Evolutionary conservation across 371 early-diverging fungal genomes (phyloP).

Genomic region (Apophysomyces ossiformis): DNA sequence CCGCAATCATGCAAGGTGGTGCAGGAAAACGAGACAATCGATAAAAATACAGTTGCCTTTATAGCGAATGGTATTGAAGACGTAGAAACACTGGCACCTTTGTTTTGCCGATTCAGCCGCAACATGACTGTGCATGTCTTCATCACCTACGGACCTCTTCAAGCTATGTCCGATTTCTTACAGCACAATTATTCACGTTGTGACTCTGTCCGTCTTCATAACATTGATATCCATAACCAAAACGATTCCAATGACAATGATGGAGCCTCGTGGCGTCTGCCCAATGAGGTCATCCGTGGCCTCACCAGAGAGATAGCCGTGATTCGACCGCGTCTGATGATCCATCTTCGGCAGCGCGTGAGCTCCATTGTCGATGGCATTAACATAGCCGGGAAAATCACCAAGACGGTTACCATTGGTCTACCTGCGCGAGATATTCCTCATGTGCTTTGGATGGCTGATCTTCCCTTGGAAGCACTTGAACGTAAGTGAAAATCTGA

Average conservation of each 20-base stretch:
- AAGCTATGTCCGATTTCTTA: background rate
- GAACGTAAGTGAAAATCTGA: slow-evolving; percentile 44
- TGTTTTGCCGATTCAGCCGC: slow-evolving; percentile 35
- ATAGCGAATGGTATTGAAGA: slow-evolving; percentile 25
- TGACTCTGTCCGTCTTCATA: slow-evolving; percentile 23
- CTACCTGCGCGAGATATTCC: slow-evolving; percentile 52
- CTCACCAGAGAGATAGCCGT: slow-evolving; percentile 24
- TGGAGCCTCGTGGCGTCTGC: background rate
- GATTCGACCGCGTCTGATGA: slow-evolving; percentile 29
- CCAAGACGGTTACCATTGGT: slow-evolving; percentile 39
- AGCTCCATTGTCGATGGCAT: slow-evolving; percentile 15
- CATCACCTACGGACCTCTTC: background rate
- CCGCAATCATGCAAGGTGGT: background rate
- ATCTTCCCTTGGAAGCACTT: slow-evolving; percentile 52
- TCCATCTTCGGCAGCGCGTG: slow-evolving; percentile 25
- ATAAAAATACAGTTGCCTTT: slow-evolving; percentile 22
- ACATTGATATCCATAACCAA: slow-evolving; percentile 17
- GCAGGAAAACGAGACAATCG: background rate
- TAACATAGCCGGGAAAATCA: slow-evolving; percentile 21
- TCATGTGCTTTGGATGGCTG: slow-evolving; percentile 55
- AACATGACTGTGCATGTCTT: slow-evolving; percentile 29
- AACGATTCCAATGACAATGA: background rate
- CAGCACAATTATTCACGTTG: slow-evolving; percentile 8
- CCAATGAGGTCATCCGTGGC: slow-evolving; percentile 17
- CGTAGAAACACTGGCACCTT: slow-evolving; percentile 16